Evolutionary conservation across 202 grass and related monocot species (phyloP), one percentile per base, ranked within the genome.

Genomic region (Schoenoplectus tabernaemontani): DNA sequence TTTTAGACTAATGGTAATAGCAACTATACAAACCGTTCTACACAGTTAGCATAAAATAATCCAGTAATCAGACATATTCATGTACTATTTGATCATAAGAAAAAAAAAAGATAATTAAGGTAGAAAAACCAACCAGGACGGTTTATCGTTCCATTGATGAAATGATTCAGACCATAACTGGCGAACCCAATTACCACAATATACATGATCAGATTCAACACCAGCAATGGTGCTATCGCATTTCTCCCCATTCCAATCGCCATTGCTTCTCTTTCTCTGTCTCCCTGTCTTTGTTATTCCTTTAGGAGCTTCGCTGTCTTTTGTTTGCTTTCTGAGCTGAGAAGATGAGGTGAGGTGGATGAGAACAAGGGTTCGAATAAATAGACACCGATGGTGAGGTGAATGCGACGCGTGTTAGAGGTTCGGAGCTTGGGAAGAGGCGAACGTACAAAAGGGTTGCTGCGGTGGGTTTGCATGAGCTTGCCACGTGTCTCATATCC

Each of bases 201-300:
- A 82, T 94, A 94, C 91, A 91, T 89, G 66, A 94, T 66, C 34
- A 94, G 84, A 76, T 94, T 94, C 4, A 94, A 51, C 78, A 94
- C 88, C 86, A 94, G 6, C 16, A 94, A 83, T 58, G 91, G 91
- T 41, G 86, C 88, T 23, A 89, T 30, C 82, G 90, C 86, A 63
- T 61, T 89, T 58, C 85, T 85, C 0, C 89, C 91, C 2, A 86
- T 44, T 15, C 60, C 76, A 37, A 23, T 65, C 3, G 79, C 87
- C 87, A 89, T 92, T 39, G 5, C 17, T 30, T 33, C 22, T 51
- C 6, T 17, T 4, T 30, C 72, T 57, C 7, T 22, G 4, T 8
- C 53, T 58, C 73, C 17, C n/a, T n/a, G n/a, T n/a, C 6, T 57
- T 16, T 47, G 43, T 79, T 44, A 9, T 79, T 61, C 16, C 58